A percentile compares a stretch with the other conserved stretches of the same genome.
Conservation (phyloP, 2,329 filamentous ascomycete genomes). For the Penicillium sp. region DNA sequence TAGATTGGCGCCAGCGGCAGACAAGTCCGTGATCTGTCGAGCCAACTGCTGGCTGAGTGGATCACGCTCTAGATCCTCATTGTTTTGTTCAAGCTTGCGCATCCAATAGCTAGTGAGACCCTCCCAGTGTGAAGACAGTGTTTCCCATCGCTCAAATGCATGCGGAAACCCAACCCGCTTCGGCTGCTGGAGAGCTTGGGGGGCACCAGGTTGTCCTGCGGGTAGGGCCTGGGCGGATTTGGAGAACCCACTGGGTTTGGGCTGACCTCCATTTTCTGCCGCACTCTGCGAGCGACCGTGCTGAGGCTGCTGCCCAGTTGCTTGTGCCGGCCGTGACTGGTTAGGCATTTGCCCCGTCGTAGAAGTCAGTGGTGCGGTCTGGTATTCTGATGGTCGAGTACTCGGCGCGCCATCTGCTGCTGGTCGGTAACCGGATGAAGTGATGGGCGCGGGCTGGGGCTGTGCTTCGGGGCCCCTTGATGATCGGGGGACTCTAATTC, state of each 20-base stretch:
- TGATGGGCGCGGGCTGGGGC: conserved; percentile 5
- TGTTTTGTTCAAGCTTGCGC: conserved; percentile 83
- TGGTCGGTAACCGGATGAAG: conserved; percentile 11
- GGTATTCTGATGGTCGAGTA: conserved; percentile 20
- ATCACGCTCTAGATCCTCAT: conserved; percentile 76
- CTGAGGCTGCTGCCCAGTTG: conserved; percentile 20
- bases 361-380: conserved; percentile 5
- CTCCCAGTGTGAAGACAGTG: conserved; percentile 95
- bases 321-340: conserved; percentile 17
- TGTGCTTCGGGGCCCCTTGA: conserved; percentile 15
- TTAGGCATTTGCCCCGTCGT: conserved; percentile 6
- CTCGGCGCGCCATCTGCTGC: conserved; percentile 11
- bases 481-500: conserved; percentile 14
- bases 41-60: conserved; percentile 84
- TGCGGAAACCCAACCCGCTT: conserved; percentile 77
- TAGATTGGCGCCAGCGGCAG: conserved; percentile 90
- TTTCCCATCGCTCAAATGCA: conserved; percentile 97
- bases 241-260: conserved; percentile 18
- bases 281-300: conserved; percentile 21
- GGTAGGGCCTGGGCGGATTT: conserved; percentile 28
- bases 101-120: conserved; percentile 98
- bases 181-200: conserved; percentile 34
- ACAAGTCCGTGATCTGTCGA: conserved; percentile 94
- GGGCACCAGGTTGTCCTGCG: conserved; percentile 23
- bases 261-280: conserved; percentile 15